Evolutionary conservation across 345 rosid genomes (phyloP).

Genomic region (Melaleuca alternifolia): DNA sequence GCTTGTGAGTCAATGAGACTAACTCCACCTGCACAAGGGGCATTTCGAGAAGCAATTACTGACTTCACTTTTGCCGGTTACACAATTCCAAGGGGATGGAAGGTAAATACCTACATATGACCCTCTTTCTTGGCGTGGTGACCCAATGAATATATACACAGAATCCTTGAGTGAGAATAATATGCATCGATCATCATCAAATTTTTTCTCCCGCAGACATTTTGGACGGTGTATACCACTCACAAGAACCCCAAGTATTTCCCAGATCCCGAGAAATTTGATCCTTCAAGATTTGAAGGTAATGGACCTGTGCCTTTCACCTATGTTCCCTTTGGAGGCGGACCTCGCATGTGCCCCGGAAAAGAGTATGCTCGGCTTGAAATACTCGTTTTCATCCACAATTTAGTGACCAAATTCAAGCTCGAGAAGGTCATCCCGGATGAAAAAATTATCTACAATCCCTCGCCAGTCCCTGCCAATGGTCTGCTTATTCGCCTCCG

Average conservation of each 20-base stretch:
- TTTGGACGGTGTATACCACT: neutral
- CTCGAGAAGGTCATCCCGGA: neutral
- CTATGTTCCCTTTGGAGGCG: neutral
- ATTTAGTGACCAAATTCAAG: neutral
- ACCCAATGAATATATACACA: neutral
- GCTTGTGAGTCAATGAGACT: neutral
- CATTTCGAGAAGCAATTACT: neutral
- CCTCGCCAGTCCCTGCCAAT: neutral
- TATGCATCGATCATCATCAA: neutral
- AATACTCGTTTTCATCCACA: neutral
- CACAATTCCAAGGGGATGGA: neutral
- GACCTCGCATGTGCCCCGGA: neutral
- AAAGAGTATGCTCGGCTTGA: neutral
- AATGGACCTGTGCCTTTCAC: neutral
- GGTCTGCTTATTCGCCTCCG: neutral
- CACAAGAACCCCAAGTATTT: neutral
- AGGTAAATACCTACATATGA: neutral
- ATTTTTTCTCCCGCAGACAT: neutral
- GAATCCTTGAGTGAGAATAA: neutral
- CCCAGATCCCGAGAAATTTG: neutral
- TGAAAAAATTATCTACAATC: neutral
- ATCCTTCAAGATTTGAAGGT: neutral
- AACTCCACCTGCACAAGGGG: neutral
- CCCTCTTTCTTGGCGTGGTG: neutral
- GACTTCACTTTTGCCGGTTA: neutral